These are phyloP conservation scores for Coemansia sp. DNA, from an alignment of 192 early-diverging fungal genomes.

Conservation along the genomic window DNA sequence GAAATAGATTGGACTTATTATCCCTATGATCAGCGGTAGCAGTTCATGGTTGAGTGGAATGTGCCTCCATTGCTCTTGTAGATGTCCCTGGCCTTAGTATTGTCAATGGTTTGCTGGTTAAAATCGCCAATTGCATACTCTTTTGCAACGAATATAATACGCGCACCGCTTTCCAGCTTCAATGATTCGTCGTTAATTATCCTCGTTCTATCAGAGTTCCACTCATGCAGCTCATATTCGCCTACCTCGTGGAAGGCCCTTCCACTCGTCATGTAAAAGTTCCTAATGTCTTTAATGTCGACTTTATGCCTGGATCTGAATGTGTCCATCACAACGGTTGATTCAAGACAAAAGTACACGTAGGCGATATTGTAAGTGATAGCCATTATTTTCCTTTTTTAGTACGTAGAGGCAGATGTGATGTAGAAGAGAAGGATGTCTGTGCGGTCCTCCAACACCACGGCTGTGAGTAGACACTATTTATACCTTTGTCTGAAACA, in stretches of 20 bases:
- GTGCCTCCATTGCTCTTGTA: background rate
- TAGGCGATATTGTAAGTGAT: background rate
- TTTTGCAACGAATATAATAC: conserved; percentile 1
- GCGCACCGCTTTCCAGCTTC: background rate
- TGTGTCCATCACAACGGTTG: background rate
- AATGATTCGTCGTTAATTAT: conserved; percentile 5
- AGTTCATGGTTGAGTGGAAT: background rate
- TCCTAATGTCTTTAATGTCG: background rate
- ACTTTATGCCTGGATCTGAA: background rate
- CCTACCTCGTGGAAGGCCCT: background rate
- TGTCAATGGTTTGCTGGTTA: background rate
- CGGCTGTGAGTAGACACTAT: background rate
- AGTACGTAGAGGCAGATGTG: background rate
- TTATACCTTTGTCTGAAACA: background rate
- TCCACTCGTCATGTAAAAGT: background rate
- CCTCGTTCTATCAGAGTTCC: background rate
- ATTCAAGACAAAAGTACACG: background rate
- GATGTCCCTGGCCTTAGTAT: background rate
- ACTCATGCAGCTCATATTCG: background rate
- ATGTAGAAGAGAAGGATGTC: background rate
- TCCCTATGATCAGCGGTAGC: background rate
- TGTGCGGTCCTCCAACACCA: background rate
- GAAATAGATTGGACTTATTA: background rate
- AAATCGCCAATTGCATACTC: conserved; percentile 1
- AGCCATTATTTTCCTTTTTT: background rate